Percentiles rank a stretch among this genome's conserved stretches.
These are phyloP conservation scores for Xylaria sp. DNA, from an alignment of 2,329 filamentous ascomycete species.

Conservation along the genomic window DNA sequence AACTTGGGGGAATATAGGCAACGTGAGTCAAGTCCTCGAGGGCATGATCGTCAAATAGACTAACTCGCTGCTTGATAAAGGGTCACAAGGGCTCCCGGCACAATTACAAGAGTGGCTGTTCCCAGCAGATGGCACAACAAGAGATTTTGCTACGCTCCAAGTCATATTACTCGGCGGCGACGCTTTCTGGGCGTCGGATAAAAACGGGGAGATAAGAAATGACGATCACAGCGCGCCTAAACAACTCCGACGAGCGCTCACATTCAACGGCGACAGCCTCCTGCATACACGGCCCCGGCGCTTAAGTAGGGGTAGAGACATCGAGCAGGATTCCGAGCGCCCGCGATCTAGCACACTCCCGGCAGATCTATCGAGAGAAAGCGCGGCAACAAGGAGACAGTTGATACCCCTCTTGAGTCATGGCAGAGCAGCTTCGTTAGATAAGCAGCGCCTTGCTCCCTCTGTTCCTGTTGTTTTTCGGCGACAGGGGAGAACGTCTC, in stretches of 20 bases:
- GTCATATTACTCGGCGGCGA: constrained; percentile 48
- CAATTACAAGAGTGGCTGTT: constrained; percentile 48
- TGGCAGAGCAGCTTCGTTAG: constrained; percentile 17
- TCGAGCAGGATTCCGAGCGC: constrained; percentile 36
- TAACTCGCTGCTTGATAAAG: constrained; percentile 34
- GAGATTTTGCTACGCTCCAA: constrained; percentile 49
- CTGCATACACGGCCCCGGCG: constrained; percentile 18
- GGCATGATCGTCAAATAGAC: neutral
- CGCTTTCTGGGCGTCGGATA: constrained; percentile 47
- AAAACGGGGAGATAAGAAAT: constrained; percentile 45
- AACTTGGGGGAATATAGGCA: constrained; percentile 45
- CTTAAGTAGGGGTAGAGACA: constrained; percentile 31
- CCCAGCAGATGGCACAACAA: constrained; percentile 44
- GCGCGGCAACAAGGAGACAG: constrained; percentile 26
- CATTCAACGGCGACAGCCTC: constrained; percentile 23
- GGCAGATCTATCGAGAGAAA: constrained; percentile 34
- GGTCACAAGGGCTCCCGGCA: constrained; percentile 45
- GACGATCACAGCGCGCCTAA: constrained; percentile 36
- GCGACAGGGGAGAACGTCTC: constrained; percentile 36
- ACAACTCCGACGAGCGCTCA: constrained; percentile 45
- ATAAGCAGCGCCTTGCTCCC: constrained; percentile 23
- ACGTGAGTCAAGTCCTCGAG: constrained; percentile 37
- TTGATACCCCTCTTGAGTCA: constrained; percentile 25
- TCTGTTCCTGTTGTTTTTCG: constrained; percentile 30
- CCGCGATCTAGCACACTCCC: constrained; percentile 44